Percentiles rank a stretch among this genome's conserved stretches.
These are phyloP conservation scores for Trichoderma gamsii DNA, from an alignment of 495 filamentous ascomycete genomes.

Conservation along the genomic window DNA sequence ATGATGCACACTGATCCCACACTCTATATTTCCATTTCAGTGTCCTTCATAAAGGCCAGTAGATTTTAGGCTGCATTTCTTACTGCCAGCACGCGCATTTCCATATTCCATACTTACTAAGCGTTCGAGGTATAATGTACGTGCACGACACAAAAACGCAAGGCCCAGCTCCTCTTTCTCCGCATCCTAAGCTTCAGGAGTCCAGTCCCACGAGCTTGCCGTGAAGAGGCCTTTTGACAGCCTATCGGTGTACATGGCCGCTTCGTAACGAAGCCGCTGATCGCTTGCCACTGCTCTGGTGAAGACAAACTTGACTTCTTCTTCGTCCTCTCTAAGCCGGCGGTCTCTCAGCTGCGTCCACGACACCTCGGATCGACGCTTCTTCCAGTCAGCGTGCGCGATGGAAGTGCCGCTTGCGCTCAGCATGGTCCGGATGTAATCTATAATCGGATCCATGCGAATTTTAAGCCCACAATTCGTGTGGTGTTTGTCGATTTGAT, in stretches of 20 bases:
- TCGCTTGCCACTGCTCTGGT: conserved; percentile 34
- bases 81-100: background rate
- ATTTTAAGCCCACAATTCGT: conserved; percentile 69
- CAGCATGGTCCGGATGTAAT: conserved; percentile 53
- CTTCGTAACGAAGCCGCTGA: conserved; percentile 34
- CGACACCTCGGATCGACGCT: conserved; percentile 25
- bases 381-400: conserved; percentile 40
- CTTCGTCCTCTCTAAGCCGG: conserved; percentile 14
- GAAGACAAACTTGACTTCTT: conserved; percentile 33
- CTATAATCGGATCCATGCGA: conserved; percentile 60
- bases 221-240: conserved; percentile 50
- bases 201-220: conserved; percentile 55
- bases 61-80: background rate
- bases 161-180: background rate
- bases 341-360: conserved; percentile 27
- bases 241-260: conserved; percentile 34
- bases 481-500: conserved; percentile 75
- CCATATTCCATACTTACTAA: background rate
- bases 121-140: background rate
- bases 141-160: background rate
- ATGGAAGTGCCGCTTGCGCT: conserved; percentile 40
- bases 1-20: background rate
- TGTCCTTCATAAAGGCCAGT: too few relatives aligned
- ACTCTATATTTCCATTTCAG: background rate
- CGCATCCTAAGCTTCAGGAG: conserved; percentile 34